phyloP scores from a whole-genome alignment of 1,139 yeast genomes.

The Starmera stellimalicola region DNA sequence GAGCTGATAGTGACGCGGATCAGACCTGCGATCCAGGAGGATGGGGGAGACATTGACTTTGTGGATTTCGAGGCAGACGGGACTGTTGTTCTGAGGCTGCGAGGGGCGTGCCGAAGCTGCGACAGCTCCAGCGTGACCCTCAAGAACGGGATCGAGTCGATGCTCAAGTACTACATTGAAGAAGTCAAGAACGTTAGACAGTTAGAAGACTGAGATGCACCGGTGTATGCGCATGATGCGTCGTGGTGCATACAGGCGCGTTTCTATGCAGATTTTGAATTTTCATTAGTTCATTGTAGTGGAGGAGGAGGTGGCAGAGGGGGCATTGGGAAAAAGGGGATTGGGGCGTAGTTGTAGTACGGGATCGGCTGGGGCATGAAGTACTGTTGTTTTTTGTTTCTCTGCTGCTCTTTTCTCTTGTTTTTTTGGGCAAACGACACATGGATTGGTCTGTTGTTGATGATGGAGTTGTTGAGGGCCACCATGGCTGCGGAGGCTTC shows the following conservation, averaged over 20 bases:
- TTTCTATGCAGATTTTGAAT: background rate
- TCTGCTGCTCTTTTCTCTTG: constrained; percentile 6
- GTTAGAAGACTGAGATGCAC: constrained; percentile 35
- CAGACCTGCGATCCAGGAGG: constrained; percentile 87
- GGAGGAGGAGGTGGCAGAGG: background rate
- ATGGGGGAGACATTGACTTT: constrained; percentile 77
- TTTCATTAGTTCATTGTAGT: background rate
- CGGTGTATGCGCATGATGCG: constrained; percentile 15
- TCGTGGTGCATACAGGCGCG: too few species aligned
- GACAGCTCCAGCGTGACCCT: constrained; percentile 68
- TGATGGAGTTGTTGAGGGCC: constrained; percentile 28
- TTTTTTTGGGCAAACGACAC: constrained; percentile 30
- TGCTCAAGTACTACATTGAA: constrained; percentile 73
- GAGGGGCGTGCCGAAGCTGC: constrained; percentile 77
- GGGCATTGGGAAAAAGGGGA: background rate
- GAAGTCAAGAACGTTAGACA: constrained; percentile 66
- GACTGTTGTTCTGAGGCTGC: constrained; percentile 53
- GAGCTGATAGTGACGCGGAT: constrained; percentile 90
- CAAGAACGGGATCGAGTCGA: constrained; percentile 73
- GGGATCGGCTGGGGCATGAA: background rate
- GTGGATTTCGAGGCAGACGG: constrained; percentile 59
- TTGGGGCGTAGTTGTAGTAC: background rate
- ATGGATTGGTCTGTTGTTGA: constrained; percentile 21
- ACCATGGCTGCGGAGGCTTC: constrained; percentile 39
- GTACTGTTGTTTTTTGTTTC: background rate